Evolutionary conservation across 73 alveolate genomes (phyloP), one percentile per base, ranked within the genome.

Genomic region (Paramecium bursaria): DNA sequence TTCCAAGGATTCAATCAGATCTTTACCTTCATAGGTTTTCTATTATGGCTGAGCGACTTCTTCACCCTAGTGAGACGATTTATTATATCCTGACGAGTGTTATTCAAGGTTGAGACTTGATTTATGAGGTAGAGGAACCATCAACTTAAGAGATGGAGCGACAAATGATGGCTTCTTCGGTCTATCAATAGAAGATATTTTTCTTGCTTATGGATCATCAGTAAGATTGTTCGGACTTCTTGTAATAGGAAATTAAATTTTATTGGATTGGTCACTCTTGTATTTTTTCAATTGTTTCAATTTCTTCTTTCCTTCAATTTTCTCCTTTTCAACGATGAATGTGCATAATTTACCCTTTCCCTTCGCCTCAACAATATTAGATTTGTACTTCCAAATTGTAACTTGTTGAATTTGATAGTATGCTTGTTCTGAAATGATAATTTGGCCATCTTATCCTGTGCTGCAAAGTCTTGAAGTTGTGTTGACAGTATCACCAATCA

Each of bases 401-500:
- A 79, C 89, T 39, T 50, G 27, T 42, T 54, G 48, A 39, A 39
- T n/a, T n/a, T n/a, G n/a, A n/a, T n/a, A n/a, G n/a, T n/a, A 79
- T 15, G 89, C 89, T 31, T 79, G 50, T 46, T 79, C 89, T 26
- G 89, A 79, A 19, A 79, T 61, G 14, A 49, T 79, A 6, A 79
- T 73, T 10, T 61, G 44, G 10, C 74, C 74, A 35, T 61, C 85
- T 29, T 79, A 48, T 11, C 85, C 51, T 4, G 93, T 87, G 2
- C 87, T 50, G 31, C 93, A 87, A 50, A 87, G 85, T 49, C 93
- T 73, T 42, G 85, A 44, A 3, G 93, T 75, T 0, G 93, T 87
- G 51, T 87, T 87, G 1, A 87, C 88, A 17, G 93, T 87, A 54
- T 87, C 91, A n/a, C 93, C 93, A n/a, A 87, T 88, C 44, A 87